Base-by-base conservation (phyloP, 768 basidiomycete species). In the Hydnomerulius pinastri region DNA sequence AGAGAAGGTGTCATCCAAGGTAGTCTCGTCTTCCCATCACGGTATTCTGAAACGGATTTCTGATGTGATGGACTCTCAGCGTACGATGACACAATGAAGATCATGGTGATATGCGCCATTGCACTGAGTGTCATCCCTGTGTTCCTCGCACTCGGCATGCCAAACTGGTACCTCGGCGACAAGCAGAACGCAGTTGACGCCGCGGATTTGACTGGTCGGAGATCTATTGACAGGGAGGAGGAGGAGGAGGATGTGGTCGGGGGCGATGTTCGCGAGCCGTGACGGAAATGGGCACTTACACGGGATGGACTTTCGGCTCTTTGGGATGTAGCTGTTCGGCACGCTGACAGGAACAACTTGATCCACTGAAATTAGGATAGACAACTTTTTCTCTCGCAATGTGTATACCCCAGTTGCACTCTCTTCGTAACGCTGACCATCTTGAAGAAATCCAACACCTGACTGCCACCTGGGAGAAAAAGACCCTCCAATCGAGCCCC, bases 161-260 rank as follows among this genome's bases (percentile, higher is more conserved):
- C 81, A 12, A 72, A 88, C 59, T 85, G 81, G 76, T 76, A 80
- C 52, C 81, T 92, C 43, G 82, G 83, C 13, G 81, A 87, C 57
- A 71, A 70, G 35, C 88, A 90, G 67, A 90, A 89, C 62, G 85
- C 86, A 0, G 77, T 86, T 13, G 86, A 89, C 24, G 41, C 46
- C 6, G 43, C 49, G 21, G 58, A 66, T 48, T 33, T 65, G n/a
- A 55, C 57, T 2, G 58, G 64, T 28, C 58, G 54, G 29, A 18
- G 17, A 15, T 39, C 50, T 5, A 9, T 21, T n/a, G 29, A 13
- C 20, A 27, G 25, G 37, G 46, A 39, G 28, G 46, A 32, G 7
- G 43, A 32, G 7, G 43, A 15, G 3, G 50, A 41, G 3, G 44
- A 32, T 3, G 29, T 33, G 29, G 9, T 24, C 17, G 41, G 46